These are phyloP conservation scores for Melampsora americana DNA, from an alignment of 1,284 basidiomycete species.

Conservation along the genomic window DNA sequence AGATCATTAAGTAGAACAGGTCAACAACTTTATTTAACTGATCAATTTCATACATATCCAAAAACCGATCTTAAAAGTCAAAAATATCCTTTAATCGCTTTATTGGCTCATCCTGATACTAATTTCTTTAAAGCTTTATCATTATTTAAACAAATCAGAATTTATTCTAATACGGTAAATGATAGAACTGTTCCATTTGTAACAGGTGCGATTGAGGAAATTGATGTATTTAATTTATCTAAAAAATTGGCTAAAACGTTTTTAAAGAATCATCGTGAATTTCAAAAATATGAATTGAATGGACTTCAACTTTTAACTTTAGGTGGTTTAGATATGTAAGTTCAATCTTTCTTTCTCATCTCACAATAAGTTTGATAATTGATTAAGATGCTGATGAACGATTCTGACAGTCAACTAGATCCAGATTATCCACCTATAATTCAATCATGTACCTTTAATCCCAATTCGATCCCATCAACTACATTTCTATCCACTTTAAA, in stretches of 20 bases:
- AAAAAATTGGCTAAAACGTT: neutral
- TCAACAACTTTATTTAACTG: conserved; percentile 71
- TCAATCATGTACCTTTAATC: neutral
- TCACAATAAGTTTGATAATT: no score
- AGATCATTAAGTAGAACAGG: conserved; percentile 77
- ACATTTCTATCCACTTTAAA: neutral
- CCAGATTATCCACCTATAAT: conserved; percentile 10
- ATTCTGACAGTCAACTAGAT: conserved; percentile 18
- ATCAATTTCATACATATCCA: conserved; percentile 63
- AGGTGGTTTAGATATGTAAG: conserved; percentile 31
- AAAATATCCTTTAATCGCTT: conserved; percentile 69
- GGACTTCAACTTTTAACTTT: conserved; percentile 22
- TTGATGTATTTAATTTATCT: conserved; percentile 16
- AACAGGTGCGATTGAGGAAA: conserved; percentile 45
- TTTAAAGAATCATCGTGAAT: neutral
- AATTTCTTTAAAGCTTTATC: conserved; percentile 73
- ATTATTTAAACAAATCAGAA: conserved; percentile 66
- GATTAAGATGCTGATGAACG: no score
- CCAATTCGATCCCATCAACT: neutral
- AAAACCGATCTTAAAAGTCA: conserved; percentile 52
- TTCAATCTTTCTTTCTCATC: no score
- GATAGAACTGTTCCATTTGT: conserved; percentile 52
- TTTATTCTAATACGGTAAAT: conserved; percentile 73
- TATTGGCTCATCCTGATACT: conserved; percentile 80
- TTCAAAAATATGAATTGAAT: conserved; percentile 1